A percentile compares a stretch with the other conserved stretches of the same genome.
These are phyloP conservation scores for Mucuna pruriens DNA, from an alignment of 306 rosid genomes.

Conservation along the genomic window DNA sequence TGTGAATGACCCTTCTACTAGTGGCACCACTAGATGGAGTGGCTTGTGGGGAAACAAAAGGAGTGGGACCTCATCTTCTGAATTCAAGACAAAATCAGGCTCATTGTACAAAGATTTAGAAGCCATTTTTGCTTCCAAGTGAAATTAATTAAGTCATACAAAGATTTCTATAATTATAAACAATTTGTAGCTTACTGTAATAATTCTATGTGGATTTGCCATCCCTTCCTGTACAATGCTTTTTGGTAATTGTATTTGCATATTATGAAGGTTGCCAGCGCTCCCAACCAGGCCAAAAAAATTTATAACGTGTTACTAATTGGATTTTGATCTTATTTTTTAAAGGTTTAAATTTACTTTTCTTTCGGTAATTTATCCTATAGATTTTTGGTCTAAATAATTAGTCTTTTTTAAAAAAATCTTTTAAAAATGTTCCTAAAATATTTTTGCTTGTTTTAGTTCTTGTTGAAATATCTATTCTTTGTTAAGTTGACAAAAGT, in stretches of 20 bases:
- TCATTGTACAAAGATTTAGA: constrained; percentile 75
- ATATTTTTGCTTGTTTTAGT: too few relatives aligned
- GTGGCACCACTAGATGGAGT: constrained; percentile 64
- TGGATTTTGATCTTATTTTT: neutral
- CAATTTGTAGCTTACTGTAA: neutral
- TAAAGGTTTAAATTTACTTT: too few relatives aligned
- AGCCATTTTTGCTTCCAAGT: constrained; percentile 90
- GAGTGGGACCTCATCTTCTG: constrained; percentile 73
- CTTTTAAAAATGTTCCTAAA: too few relatives aligned
- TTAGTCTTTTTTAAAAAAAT: too few relatives aligned
- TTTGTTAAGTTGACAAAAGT: too few relatives aligned
- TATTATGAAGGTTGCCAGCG: neutral
- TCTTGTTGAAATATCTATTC: too few relatives aligned
- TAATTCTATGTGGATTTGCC: neutral
- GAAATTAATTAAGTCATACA: constrained; percentile 37
- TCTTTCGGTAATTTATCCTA: too few relatives aligned
- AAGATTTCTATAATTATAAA: neutral
- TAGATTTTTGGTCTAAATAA: too few relatives aligned
- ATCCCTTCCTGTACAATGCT: neutral
- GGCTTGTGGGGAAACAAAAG: constrained; percentile 65
- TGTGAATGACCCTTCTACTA: constrained; percentile 74
- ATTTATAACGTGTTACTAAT: neutral
- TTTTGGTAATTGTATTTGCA: neutral
- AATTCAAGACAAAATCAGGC: constrained; percentile 62
- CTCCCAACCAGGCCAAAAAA: neutral